phyloP scores from a whole-genome alignment of 2,329 filamentous ascomycete species.

The Chlorencoelia australis region DNA sequence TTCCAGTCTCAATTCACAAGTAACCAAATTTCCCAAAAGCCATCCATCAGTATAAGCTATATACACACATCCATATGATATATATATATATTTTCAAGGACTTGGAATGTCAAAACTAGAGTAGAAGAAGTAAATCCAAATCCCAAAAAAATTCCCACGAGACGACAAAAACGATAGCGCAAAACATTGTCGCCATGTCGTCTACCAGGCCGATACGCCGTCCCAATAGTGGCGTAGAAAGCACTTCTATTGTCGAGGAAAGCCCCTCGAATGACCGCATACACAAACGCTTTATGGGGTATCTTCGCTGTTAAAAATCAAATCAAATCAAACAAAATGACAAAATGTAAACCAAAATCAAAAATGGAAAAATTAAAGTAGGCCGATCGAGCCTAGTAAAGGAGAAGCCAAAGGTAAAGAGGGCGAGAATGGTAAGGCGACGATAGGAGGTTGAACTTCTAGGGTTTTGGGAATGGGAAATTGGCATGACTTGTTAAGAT shows the following conservation, averaged over 20 bases:
- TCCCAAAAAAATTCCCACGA: slow-evolving; percentile 23
- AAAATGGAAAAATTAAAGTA: not conserved
- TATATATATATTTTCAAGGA: too few species aligned
- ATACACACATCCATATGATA: too few species aligned
- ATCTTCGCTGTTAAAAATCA: slow-evolving; percentile 34
- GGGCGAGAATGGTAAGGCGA: not conserved
- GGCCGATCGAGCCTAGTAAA: too few species aligned
- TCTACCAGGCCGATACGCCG: slow-evolving; percentile 36
- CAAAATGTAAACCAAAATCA: slow-evolving; percentile 7
- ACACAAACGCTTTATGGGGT: slow-evolving; percentile 44
- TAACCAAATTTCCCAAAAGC: too few species aligned
- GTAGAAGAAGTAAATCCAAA: too few species aligned
- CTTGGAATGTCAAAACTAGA: too few species aligned
- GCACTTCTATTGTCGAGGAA: slow-evolving; percentile 35
- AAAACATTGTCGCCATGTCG: slow-evolving; percentile 39
- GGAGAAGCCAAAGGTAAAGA: not conserved
- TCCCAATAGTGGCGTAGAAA: slow-evolving; percentile 38
- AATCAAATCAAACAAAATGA: slow-evolving; percentile 10
- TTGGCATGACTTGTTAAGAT: slow-evolving; percentile 14
- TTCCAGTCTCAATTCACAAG: too few species aligned
- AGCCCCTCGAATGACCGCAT: slow-evolving; percentile 36
- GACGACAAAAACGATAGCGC: slow-evolving; percentile 37
- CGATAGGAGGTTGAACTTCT: slow-evolving; percentile 16
- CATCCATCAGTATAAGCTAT: too few species aligned
- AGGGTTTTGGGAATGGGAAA: not conserved